Evolutionary conservation across 2,329 filamentous ascomycete genomes (phyloP).

Genomic region (Talaromyces atroroseus): DNA sequence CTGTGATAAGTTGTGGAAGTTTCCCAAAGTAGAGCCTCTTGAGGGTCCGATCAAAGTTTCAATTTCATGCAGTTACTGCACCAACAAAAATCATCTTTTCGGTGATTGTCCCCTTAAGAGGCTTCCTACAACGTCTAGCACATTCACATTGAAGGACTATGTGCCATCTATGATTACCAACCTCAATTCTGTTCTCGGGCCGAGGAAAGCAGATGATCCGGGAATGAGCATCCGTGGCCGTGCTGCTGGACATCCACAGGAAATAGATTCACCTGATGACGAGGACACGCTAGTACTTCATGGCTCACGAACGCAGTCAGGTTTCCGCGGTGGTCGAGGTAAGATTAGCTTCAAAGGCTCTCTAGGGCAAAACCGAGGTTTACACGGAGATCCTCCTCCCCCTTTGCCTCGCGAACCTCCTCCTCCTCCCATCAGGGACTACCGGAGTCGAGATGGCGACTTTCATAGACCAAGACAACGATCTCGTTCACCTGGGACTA

Average conservation of each 20-base stretch:
- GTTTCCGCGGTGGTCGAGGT: constrained; percentile 19
- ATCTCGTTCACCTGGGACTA: constrained; percentile 25
- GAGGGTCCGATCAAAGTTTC: constrained; percentile 33
- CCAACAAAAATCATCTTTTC: constrained; percentile 38
- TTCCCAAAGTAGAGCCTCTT: constrained; percentile 23
- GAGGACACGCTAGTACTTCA: constrained; percentile 26
- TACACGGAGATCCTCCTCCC: constrained; percentile 14
- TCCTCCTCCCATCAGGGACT: constrained; percentile 10
- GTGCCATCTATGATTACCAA: constrained; percentile 36
- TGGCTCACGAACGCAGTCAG: constrained; percentile 13
- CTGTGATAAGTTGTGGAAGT: constrained; percentile 57
- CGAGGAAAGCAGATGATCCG: constrained; percentile 2
- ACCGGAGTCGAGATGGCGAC: constrained; percentile 25
- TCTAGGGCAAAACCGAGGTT: constrained; percentile 24
- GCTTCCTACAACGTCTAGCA: constrained; percentile 26
- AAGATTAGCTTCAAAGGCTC: constrained; percentile 32
- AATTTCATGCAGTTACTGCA: constrained; percentile 41
- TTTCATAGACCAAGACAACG: constrained; percentile 23
- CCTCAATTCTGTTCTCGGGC: constrained; percentile 25
- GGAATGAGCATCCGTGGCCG: constrained; percentile 34
- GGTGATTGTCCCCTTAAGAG: constrained; percentile 39
- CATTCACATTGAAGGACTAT: constrained; percentile 36
- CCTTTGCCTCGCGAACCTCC: constrained; percentile 12
- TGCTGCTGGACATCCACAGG: constrained; percentile 26
- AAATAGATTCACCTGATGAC: constrained; percentile 33